Base-by-base conservation (phyloP, 1,139 yeast genomes). In the Ogataea hybrid region DNA sequence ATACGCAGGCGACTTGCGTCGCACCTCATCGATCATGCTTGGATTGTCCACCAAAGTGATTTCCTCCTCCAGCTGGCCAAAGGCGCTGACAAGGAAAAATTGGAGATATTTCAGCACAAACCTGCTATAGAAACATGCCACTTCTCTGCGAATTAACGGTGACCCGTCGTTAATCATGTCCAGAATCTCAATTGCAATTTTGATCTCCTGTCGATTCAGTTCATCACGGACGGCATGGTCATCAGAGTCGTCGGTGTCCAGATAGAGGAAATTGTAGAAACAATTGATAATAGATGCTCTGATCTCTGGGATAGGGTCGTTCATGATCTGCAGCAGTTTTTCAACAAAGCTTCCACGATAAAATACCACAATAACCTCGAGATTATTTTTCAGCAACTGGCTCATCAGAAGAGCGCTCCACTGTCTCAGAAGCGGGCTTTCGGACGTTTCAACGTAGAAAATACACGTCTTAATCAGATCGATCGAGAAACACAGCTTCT, bases 271-370 rank as follows among this genome's bases (percentile, higher is more conserved):
- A 25, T 80, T 79, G 2, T 90, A 79, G 37, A 92, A 65, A 0
- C 96, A 87, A 36, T 82, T 69, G 9, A 92, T 69, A 9, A 88
- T 79, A 0, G 97, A 87, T 0, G 96, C 84, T 47, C 98, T 71
- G 0, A 92, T 96, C 62, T 92, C 99, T 0, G 98, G 97, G 35
- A 90, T 88, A 0, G 97, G 96, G 60, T 92, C 97, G 48, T 76
- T 78, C 25, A 89, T 69, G 37, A 86, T 66, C 27, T 69, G 66
- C 28, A 81, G 62, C 28, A 92, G 61, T 48, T 75, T 73, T 27
- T 70, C 78, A 23, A 84, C 67, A 31, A 79, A 73, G 0, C 85
- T 84, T 47, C 82, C 85, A 52, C 81, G 79, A 55, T 81, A 70
- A 30, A 84, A 81, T 18, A 84, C 73, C 75, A 81, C 77, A 56